Evolutionary conservation across 1,284 basidiomycete species (phyloP), one percentile per base, ranked within the genome.

Genomic region (Takashimella koratensis): DNA sequence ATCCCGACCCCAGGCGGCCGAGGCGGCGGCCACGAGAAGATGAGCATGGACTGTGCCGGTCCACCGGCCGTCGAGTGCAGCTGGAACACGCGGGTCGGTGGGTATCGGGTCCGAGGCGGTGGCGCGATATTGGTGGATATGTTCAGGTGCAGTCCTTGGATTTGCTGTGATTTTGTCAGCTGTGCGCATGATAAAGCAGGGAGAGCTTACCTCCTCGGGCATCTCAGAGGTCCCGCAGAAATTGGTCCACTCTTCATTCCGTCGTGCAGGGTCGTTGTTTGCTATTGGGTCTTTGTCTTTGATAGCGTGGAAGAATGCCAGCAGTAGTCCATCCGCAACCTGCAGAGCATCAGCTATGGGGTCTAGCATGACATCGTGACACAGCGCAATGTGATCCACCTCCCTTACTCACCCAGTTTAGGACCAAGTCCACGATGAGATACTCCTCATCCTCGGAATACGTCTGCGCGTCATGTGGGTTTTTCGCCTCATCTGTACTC

Each of bases 271-370:
- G 52, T 95, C 88, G 67, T 92, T 92, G 80, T 96, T 92, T 51
- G 77, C 76, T 1, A 76, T 75, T n/a, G 86, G 83, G 43, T 78
- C 75, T 55, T 76, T 76, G 65, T 81, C 79, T 62, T 66, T 63
- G 53, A 87, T 85, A 25, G 92, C 90, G 68, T 98, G 94, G 61
- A 97, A 88, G 80, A 98, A 98, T 68, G 91, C 94, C 13, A 98
- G 81, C 41, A 95, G 86, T 65, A 98, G 81, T 39, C 87, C 88
- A 52, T 94, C 86, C 22, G 89, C 90, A 48, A 90, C 70, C 72
- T 76, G 50, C 20, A 23, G 8, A 50, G 19, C 2, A 36, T 36
- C 10, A 8, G 30, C 30, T 8, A 39, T 39, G 8, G 6, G 21
- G 21, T 22, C 27, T 12, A 20, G 13, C 42, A 25, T 3, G 13